Base-by-base conservation (phyloP, 2,329 filamentous ascomycete genomes). In the Pseudocercospora macadamiae region DNA sequence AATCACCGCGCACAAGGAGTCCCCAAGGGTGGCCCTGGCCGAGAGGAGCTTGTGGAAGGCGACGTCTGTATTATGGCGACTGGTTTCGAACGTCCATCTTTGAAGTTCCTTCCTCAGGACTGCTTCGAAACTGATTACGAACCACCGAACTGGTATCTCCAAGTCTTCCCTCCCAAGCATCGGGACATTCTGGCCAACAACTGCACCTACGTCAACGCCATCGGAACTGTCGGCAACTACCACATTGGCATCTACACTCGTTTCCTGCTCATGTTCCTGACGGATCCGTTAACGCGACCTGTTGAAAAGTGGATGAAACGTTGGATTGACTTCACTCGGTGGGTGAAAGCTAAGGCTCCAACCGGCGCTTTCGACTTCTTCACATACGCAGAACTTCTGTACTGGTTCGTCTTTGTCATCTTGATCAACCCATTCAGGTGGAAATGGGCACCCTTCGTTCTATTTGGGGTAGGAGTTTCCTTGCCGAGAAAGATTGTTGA, bases 221-320 rank as follows among this genome's bases (percentile, higher is more conserved):
- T 95, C 57, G 90, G 90, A 0, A 89, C 88, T 0, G 89, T 95
- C 1, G 89, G 91, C 0, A 93, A 95, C 73, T 93, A 89, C 82
- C 91, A 96, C 69, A 93, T 96, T 45, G 91, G 91, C 3, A 93
- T 96, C 68, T 96, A 95, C 76, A 96, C 90, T 0, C 83, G 91
- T 4, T 89, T 96, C 63, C 78, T 96, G 5, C 83, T 96, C 66
- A 93, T 95, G 90, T 95, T 95, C 71, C 81, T 96, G 55, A 81
- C 88, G 12, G 91, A 96, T 68, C 90, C 90, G 0, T 76, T 93
- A 19, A 87, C 90, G 0, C 82, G 89, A 0, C 91, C 91, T 0
- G 83, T 82, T 2, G 80, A 86, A 4, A 85, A 82, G 64, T 88
- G 89, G 85, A 96, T 95, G 90, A 83, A 89, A 75, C 81, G 86